Evolutionary conservation across 306 rosid species (phyloP).

Genomic region (Prunus davidiana): DNA sequence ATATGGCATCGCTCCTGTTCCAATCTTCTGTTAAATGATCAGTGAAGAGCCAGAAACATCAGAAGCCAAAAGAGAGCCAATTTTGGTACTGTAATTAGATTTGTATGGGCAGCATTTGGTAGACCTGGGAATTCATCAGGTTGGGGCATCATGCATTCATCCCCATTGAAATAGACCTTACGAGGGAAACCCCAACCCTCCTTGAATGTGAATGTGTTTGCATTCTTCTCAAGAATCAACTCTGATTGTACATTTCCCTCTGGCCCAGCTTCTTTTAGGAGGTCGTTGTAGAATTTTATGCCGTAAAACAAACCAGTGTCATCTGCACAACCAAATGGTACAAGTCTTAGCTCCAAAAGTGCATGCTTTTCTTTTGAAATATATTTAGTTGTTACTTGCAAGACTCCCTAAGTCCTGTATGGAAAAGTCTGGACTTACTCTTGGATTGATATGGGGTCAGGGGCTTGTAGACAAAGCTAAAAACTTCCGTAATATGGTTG

Average conservation of each 20-base stretch:
- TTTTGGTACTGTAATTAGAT: not conserved
- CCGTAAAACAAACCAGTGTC: constrained; percentile 16
- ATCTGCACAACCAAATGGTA: constrained; percentile 12
- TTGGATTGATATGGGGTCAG: constrained; percentile 77
- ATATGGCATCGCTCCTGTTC: not conserved
- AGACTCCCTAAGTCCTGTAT: too few relatives aligned
- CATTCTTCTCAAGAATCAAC: constrained; percentile 6
- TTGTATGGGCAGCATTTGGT: constrained; percentile 8
- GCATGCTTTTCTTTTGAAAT: too few relatives aligned
- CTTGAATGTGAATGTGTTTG: constrained; percentile 18
- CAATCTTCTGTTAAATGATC: not conserved
- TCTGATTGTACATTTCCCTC: constrained; percentile 21
- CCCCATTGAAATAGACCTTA: constrained; percentile 11
- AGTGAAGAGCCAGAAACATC: not conserved
- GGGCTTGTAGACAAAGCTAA: constrained; percentile 83
- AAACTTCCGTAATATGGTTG: constrained; percentile 82
- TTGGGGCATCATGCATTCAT: constrained; percentile 28
- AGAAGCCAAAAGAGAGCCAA: constrained; percentile 5
- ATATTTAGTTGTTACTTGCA: too few relatives aligned
- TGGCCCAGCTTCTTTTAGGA: constrained; percentile 15
- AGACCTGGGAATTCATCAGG: constrained; percentile 27
- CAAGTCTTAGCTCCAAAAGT: not conserved
- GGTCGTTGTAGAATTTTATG: constrained; percentile 14
- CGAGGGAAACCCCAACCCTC: constrained; percentile 29
- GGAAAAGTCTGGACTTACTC: constrained; percentile 43